These are phyloP conservation scores for Xylariomycetidae sp. DNA, from an alignment of 2,329 filamentous ascomycete genomes.

Conservation along the genomic window DNA sequence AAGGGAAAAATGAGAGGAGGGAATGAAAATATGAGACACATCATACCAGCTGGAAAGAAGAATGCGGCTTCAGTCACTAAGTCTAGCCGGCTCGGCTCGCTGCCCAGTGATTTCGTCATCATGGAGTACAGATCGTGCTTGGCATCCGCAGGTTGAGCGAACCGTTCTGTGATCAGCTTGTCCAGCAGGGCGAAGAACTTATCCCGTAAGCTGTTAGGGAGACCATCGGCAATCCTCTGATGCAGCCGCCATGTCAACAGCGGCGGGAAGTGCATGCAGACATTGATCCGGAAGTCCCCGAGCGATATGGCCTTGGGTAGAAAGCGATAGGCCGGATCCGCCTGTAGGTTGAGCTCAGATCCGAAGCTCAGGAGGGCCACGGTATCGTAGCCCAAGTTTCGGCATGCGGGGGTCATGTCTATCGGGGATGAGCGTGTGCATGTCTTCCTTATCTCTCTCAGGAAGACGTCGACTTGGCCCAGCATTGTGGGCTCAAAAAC, in stretches of 20 bases:
- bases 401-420: background rate
- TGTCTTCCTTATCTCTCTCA: background rate
- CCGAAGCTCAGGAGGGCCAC: background rate
- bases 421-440: background rate
- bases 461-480: background rate
- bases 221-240: background rate
- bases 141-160: background rate
- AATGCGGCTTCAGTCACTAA: background rate
- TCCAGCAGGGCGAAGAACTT: background rate
- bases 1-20: too few species aligned
- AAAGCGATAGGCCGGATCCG: background rate
- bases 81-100: background rate
- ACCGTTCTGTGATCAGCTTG: background rate
- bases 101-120: background rate
- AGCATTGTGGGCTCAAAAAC: background rate
- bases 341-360: background rate
- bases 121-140: background rate
- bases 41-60: background rate
- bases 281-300: background rate
- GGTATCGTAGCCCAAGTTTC: background rate
- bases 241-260: background rate
- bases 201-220: background rate
- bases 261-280: background rate
- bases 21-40: too few species aligned
- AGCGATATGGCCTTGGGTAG: background rate